These are phyloP conservation scores for Claviceps africana DNA, from an alignment of 2,329 filamentous ascomycete genomes.

Conservation along the genomic window DNA sequence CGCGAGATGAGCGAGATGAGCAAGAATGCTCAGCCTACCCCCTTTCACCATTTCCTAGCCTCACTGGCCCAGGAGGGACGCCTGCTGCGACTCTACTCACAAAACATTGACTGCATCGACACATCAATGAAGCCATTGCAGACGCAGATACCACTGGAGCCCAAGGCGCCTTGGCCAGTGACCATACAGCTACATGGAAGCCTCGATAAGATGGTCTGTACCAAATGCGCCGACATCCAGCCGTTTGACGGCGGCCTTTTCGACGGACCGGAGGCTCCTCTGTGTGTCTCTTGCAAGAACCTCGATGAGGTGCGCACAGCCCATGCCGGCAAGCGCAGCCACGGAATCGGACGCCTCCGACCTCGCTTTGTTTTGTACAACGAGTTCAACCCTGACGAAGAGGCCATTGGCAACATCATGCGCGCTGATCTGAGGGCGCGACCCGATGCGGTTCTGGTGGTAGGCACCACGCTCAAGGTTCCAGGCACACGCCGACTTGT, in stretches of 20 bases:
- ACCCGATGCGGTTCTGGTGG: conserved; percentile 85
- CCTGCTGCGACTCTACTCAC: conserved; percentile 79
- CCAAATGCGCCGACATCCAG: conserved; percentile 69
- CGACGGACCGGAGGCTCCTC: conserved; percentile 67
- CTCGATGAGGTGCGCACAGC: conserved; percentile 63
- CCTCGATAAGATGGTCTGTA: conserved; percentile 90
- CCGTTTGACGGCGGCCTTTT: conserved; percentile 71
- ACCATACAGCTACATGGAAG: conserved; percentile 91
- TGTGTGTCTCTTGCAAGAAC: conserved; percentile 60
- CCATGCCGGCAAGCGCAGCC: conserved; percentile 73
- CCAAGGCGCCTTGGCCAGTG: conserved; percentile 81
- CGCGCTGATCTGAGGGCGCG: conserved; percentile 70
- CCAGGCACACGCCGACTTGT: conserved; percentile 82
- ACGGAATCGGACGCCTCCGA: conserved; percentile 78
- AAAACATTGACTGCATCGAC: conserved; percentile 95
- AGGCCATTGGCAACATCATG: conserved; percentile 86
- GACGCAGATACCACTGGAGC: conserved; percentile 66
- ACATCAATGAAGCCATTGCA: conserved; percentile 65
- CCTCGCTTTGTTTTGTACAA: conserved; percentile 96
- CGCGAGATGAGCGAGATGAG: conserved; percentile 72
- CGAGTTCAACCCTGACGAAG: conserved; percentile 90
- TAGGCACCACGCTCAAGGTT: conserved; percentile 90
- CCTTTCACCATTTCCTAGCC: conserved; percentile 87
- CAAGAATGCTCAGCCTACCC: conserved; percentile 62
- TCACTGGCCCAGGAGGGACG: conserved; percentile 79